Percentiles rank a stretch among this genome's conserved stretches.
These are phyloP conservation scores for Stereocaulon alpinum DNA, from an alignment of 495 filamentous ascomycete species.

Conservation along the genomic window DNA sequence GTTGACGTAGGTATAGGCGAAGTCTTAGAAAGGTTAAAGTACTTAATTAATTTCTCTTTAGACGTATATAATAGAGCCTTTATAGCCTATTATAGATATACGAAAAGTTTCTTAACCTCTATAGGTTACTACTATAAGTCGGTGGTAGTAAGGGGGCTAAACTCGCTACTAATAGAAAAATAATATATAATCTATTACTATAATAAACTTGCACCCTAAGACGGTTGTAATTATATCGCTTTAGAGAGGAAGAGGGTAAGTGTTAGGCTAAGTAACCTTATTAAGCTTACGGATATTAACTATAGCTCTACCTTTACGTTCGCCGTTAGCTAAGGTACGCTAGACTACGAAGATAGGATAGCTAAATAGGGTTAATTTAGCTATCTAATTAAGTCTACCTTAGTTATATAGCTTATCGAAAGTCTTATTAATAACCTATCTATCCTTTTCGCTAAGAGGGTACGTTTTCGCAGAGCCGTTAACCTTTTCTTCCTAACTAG, in stretches of 20 bases:
- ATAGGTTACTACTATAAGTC: background rate
- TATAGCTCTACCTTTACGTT: too few species aligned
- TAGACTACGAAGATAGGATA: background rate
- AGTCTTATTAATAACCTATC: background rate
- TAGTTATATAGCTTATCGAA: background rate
- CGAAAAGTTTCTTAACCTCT: background rate
- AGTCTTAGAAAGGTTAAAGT: background rate
- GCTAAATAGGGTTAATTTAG: background rate
- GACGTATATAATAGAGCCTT: background rate
- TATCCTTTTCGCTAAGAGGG: too few species aligned
- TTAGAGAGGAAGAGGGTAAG: background rate
- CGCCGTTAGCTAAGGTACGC: background rate
- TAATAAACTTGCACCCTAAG: background rate
- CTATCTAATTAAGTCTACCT: background rate
- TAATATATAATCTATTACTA: background rate
- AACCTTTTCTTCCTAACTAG: too few species aligned
- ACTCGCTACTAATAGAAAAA: background rate
- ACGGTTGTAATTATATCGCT: background rate
- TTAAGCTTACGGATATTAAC: background rate
- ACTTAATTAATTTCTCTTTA: background rate
- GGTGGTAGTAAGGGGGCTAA: background rate
- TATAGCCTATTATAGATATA: background rate
- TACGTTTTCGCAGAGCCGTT: too few species aligned
- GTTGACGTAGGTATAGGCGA: background rate
- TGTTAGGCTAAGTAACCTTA: background rate